phyloP scores from a whole-genome alignment of 495 filamentous ascomycete species.

The Penicillium argentinense region DNA sequence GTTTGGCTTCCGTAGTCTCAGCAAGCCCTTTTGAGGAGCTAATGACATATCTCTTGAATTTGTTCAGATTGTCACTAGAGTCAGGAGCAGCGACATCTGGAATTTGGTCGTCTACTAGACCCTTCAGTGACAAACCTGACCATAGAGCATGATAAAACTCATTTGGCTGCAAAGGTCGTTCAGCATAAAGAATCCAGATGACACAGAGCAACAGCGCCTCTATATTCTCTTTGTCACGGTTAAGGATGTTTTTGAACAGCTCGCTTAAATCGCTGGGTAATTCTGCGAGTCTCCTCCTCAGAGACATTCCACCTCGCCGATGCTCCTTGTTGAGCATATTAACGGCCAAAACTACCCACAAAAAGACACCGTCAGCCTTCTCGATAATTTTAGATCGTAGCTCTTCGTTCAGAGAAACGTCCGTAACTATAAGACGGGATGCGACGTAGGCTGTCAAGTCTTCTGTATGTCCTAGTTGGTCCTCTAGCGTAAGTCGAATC shows the following conservation, averaged over 20 bases:
- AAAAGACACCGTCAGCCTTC: constrained; percentile 47
- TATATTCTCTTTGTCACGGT: constrained; percentile 24
- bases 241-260: constrained; percentile 42
- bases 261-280: constrained; percentile 36
- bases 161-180: constrained; percentile 23
- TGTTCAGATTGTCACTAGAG: not conserved
- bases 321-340: constrained; percentile 44
- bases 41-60: constrained; percentile 29
- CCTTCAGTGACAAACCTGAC: constrained; percentile 13
- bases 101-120: constrained; percentile 12
- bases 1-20: constrained; percentile 29
- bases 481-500: constrained; percentile 25
- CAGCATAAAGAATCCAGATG: constrained; percentile 40
- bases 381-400: constrained; percentile 28
- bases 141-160: constrained; percentile 36
- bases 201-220: constrained; percentile 32
- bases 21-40: constrained; percentile 45
- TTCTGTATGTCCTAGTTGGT: constrained; percentile 26
- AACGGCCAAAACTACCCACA: constrained; percentile 49
- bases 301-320: constrained; percentile 18
- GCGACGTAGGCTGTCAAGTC: constrained; percentile 28
- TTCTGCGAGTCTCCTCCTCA: constrained; percentile 28
- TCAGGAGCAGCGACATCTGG: constrained; percentile 9
- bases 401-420: constrained; percentile 8
- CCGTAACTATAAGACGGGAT: constrained; percentile 20